Evolutionary conservation across 345 rosid species (phyloP).

Genomic region (Citrus hindsii): DNA sequence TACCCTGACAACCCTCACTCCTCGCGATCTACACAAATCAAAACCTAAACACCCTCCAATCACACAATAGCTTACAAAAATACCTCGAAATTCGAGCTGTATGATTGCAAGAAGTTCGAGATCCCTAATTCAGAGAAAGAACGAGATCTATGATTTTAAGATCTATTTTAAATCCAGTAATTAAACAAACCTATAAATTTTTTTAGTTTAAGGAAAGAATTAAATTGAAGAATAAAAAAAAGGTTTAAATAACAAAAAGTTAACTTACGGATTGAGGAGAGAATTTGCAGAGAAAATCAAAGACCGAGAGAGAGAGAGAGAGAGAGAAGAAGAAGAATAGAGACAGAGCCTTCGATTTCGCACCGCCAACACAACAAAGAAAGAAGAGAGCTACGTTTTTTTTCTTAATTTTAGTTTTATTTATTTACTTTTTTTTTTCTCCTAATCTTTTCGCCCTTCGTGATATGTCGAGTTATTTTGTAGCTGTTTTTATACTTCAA

Average conservation of each 20-base stretch:
- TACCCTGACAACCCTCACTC: constrained; percentile 12
- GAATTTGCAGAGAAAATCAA: constrained; percentile 13
- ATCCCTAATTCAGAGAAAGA: constrained; percentile 40
- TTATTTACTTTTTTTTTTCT: background rate
- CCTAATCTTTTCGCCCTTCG: background rate
- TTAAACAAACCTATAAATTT: background rate
- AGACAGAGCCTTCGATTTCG: constrained; percentile 25
- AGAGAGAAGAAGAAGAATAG: background rate
- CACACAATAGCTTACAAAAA: constrained; percentile 4
- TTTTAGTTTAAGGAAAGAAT: background rate
- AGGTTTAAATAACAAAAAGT: background rate
- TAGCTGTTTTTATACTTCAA: background rate
- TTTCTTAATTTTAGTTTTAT: constrained; percentile 5
- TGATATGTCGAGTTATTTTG: background rate
- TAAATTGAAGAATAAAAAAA: background rate
- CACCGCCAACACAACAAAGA: constrained; percentile 31
- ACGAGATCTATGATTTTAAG: constrained; percentile 45
- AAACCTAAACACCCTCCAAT: constrained; percentile 14
- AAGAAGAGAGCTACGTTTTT: constrained; percentile 12
- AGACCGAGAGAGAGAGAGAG: constrained; percentile 5
- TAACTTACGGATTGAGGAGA: constrained; percentile 39
- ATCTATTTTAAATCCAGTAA: constrained; percentile 20
- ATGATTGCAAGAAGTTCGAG: constrained; percentile 24
- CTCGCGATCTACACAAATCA: constrained; percentile 17
- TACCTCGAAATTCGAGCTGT: constrained; percentile 31